A percentile compares a stretch with the other conserved stretches of the same genome.
Evolutionary conservation across 192 early-diverging fungal species (phyloP).

Genomic region (Thoreauomyces humboldtii): DNA sequence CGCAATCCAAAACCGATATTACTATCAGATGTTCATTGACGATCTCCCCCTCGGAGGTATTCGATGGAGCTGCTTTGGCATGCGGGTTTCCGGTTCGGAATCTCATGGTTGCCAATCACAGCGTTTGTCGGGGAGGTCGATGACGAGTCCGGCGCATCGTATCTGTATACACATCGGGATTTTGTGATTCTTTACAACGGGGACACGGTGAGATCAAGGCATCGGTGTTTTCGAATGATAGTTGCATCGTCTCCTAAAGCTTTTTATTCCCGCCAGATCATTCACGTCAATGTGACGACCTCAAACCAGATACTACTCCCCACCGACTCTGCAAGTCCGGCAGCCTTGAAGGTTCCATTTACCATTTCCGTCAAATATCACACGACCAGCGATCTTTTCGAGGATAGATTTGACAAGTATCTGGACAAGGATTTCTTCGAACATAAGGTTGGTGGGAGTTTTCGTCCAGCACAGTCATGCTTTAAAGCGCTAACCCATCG

Average conservation of each 20-base stretch:
- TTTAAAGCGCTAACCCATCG: too few species aligned
- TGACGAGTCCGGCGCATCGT: constrained; percentile 21
- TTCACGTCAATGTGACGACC: constrained; percentile 31
- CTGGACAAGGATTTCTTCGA: constrained; percentile 77
- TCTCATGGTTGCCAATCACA: background rate
- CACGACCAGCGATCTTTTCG: constrained; percentile 51
- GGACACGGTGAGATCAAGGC: constrained; percentile 50
- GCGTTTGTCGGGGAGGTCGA: constrained; percentile 40
- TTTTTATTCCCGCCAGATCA: constrained; percentile 35
- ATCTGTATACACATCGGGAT: constrained; percentile 59
- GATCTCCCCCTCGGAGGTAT: constrained; percentile 59
- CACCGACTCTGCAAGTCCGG: background rate
- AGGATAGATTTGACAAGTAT: constrained; percentile 84
- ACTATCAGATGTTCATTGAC: constrained; percentile 59
- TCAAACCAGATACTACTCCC: constrained; percentile 10
- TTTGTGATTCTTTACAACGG: constrained; percentile 65
- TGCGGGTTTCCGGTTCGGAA: background rate
- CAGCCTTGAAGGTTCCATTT: constrained; percentile 52
- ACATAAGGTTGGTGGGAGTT: constrained; percentile 74
- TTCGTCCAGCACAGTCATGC: too few species aligned
- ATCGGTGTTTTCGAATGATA: too few species aligned
- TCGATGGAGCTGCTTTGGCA: too few species aligned
- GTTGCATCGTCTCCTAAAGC: too few species aligned
- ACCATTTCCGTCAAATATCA: constrained; percentile 72
- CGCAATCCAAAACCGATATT: constrained; percentile 64